phyloP scores from a whole-genome alignment of 805 yeast species.

The Nadsonia fulvescens region DNA sequence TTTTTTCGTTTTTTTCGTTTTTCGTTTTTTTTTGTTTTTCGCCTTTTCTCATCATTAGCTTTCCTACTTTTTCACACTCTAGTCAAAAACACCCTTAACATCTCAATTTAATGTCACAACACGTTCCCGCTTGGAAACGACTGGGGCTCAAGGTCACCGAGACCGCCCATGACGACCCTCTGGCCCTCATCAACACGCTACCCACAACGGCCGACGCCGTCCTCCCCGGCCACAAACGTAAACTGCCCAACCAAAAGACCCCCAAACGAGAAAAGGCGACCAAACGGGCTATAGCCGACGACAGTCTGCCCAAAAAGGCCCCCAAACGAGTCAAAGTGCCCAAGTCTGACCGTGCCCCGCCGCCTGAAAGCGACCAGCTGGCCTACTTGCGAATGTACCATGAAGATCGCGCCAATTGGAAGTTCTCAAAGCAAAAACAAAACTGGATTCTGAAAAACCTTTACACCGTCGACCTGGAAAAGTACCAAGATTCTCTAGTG shows the following conservation, averaged over 20 bases:
- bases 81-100: too few relatives aligned
- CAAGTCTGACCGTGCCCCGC: constrained; percentile 44
- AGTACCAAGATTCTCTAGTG: constrained; percentile 32
- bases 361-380: constrained; percentile 64
- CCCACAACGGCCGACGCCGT: constrained; percentile 13
- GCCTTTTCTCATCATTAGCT: too few relatives aligned
- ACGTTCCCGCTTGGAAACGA: constrained; percentile 70
- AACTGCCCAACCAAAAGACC: constrained; percentile 10
- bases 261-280: constrained; percentile 3
- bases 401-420: constrained; percentile 48
- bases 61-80: too few relatives aligned
- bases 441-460: constrained; percentile 65
- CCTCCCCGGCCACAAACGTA: too few relatives aligned
- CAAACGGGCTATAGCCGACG: constrained; percentile 9
- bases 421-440: constrained; percentile 73
- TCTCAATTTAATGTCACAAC: constrained; percentile 4
- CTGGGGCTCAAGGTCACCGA: constrained; percentile 49
- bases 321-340: constrained; percentile 58
- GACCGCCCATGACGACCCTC: constrained; percentile 19
- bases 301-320: constrained; percentile 28
- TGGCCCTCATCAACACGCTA: constrained; percentile 14
- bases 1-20: too few relatives aligned
- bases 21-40: too few relatives aligned
- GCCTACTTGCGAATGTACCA: constrained; percentile 41
- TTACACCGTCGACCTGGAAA: constrained; percentile 21